Evolutionary conservation across 129 eudicot species (phyloP), one percentile per base, ranked within the genome.

Genomic region (Daucus carota): DNA sequence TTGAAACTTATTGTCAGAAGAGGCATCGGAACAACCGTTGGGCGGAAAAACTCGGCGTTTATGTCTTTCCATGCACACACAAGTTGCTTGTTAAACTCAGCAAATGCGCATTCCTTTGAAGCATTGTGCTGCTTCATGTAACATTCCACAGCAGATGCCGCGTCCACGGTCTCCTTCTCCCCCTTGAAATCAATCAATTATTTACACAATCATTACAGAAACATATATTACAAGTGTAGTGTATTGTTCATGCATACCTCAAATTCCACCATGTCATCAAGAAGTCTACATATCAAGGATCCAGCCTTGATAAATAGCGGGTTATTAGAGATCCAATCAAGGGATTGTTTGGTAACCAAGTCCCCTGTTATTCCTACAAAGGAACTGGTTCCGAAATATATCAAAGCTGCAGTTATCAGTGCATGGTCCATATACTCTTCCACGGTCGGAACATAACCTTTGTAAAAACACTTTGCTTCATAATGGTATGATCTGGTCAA

Each of bases 351-450:
- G 17, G 72, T 66, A 33, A 66, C 72, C 43, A 66, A 66, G 43
- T 32, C 41, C 42, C 72, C 72, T 33, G 24, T 29, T 28, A 70
- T 75, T 12, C 72, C 72, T 0, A 66, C 43, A 16, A 15, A 66
- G 41, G 72, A 66, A 66, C 26, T 66, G 43, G 72, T 33, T 0
- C 72, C 72, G 33, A 66, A 33, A 17, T 29, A 66, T 1, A 66
- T 66, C 33, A 66, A 17, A 16, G 72, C 72, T 66, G 72, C 72
- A 33, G 72, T 66, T 29, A 66, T 66, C 32, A 66, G 72, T 66
- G 72, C 72, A 66, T 66, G 41, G n/a, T 31, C 41, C 72, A 66
- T 66, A 17, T 66, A 66, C 72, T 66, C 72, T 66, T 66, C 72
- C 15, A 66, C 24, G 6, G 72, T 66, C 38, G 72, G 72, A 33